A percentile compares a stretch with the other conserved stretches of the same genome.
phyloP scores from a whole-genome alignment of 2,329 filamentous ascomycete genomes.

The Penicillium psychrosexuale region DNA sequence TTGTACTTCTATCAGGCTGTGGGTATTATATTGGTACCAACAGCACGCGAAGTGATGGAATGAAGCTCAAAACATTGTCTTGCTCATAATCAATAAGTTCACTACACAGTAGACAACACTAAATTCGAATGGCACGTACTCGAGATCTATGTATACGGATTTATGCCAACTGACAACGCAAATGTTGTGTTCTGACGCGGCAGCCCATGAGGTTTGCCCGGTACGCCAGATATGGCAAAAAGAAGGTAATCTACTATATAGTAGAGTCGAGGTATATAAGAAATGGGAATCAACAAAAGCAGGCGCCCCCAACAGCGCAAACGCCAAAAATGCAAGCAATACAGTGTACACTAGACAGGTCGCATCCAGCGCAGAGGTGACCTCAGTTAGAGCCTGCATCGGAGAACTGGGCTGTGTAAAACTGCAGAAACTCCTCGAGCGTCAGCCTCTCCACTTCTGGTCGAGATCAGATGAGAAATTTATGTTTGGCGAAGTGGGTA shows the following conservation, averaged over 20 bases:
- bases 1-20: neutral
- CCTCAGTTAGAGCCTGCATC: conserved; percentile 32
- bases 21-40: neutral
- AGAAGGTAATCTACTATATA: neutral
- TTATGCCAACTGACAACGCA: neutral
- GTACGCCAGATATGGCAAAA: neutral
- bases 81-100: neutral
- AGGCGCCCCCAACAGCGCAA: conserved; percentile 9
- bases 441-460: conserved; percentile 24
- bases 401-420: conserved; percentile 36
- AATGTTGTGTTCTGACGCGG: neutral
- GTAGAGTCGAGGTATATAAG: neutral
- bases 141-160: neutral
- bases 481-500: conserved; percentile 3
- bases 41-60: neutral
- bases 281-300: conserved; percentile 8
- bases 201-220: neutral
- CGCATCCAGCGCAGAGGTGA: neutral
- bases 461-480: neutral
- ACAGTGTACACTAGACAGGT: neutral
- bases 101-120: neutral
- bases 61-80: neutral
- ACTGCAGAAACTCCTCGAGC: conserved; percentile 36
- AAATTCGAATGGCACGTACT: neutral
- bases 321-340: conserved; percentile 22